A percentile compares a stretch with the other conserved stretches of the same genome.
Conservation (phyloP, 2,329 filamentous ascomycete species). For the Pezicula radicicola region DNA sequence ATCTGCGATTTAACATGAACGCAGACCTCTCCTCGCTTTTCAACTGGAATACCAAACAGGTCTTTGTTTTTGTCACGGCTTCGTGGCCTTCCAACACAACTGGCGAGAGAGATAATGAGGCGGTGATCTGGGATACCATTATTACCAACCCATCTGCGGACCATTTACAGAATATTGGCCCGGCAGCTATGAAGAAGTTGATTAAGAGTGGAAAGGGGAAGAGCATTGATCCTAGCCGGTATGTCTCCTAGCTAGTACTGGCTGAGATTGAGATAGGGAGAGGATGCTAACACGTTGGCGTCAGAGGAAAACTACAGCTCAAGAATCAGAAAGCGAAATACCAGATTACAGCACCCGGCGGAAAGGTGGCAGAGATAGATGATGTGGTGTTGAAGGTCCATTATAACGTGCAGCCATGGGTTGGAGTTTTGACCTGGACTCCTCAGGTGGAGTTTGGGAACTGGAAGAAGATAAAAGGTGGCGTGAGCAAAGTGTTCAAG, state of each 20-base stretch:
- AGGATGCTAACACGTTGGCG: slow-evolving; percentile 8
- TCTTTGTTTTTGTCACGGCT: slow-evolving; percentile 94
- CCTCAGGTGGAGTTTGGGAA: slow-evolving; percentile 46
- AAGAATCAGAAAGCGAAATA: slow-evolving; percentile 92
- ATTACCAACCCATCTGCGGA: slow-evolving; percentile 71
- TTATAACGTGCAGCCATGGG: slow-evolving; percentile 98
- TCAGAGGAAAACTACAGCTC: slow-evolving; percentile 70
- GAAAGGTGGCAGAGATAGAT: slow-evolving; percentile 69
- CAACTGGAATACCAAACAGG: slow-evolving; percentile 98
- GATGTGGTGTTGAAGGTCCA: slow-evolving; percentile 79
- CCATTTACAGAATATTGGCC: slow-evolving; percentile 58
- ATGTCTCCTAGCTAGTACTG: slow-evolving; percentile 3
- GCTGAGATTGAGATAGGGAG: background rate
- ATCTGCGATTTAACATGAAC: slow-evolving; percentile 89
- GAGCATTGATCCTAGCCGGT: slow-evolving; percentile 44
- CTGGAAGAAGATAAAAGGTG: slow-evolving; percentile 65
- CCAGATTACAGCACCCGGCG: slow-evolving; percentile 87
- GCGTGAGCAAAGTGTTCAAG: slow-evolving; percentile 60
- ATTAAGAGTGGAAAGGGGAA: slow-evolving; percentile 57
- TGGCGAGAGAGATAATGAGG: slow-evolving; percentile 53
- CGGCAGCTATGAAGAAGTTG: slow-evolving; percentile 60
- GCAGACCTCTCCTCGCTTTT: slow-evolving; percentile 90
- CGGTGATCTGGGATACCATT: slow-evolving; percentile 95
- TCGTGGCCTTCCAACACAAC: slow-evolving; percentile 50
- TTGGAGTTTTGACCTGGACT: slow-evolving; percentile 84